phyloP scores from a whole-genome alignment of 1,139 yeast genomes.

The Debaryomyces sp. region DNA sequence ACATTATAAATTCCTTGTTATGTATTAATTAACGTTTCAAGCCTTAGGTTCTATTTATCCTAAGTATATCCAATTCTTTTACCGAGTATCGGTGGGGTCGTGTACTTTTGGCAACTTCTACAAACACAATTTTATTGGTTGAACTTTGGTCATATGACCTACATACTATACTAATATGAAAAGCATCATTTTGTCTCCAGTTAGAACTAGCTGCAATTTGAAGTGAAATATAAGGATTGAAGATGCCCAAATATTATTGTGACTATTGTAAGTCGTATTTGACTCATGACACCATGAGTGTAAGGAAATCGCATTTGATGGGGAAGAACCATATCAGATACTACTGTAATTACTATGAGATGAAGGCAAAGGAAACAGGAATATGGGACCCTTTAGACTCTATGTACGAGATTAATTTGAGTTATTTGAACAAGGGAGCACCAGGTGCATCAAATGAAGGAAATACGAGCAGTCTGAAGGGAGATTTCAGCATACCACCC shows the following conservation, averaged over 20 bases:
- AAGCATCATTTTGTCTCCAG: background rate
- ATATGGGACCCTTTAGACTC: slow-evolving; percentile 43
- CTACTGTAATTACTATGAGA: slow-evolving; percentile 77
- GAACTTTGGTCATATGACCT: slow-evolving; percentile 6
- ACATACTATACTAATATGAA: slow-evolving; percentile 1
- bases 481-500: slow-evolving; percentile 33
- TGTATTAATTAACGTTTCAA: slow-evolving; percentile 1
- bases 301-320: slow-evolving; percentile 75
- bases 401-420: slow-evolving; percentile 43
- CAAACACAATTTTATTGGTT: slow-evolving; percentile 12
- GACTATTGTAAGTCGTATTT: slow-evolving; percentile 85
- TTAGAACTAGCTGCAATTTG: background rate
- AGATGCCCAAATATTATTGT: slow-evolving; percentile 70
- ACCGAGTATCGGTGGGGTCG: slow-evolving; percentile 24
- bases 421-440: slow-evolving; percentile 42
- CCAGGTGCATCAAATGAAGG: slow-evolving; percentile 38
- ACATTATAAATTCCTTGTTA: slow-evolving; percentile 26
- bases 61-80: slow-evolving; percentile 15
- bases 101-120: slow-evolving; percentile 9
- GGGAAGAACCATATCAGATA: slow-evolving; percentile 80
- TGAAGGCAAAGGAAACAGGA: slow-evolving; percentile 52
- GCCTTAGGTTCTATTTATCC: background rate
- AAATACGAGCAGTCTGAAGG: slow-evolving; percentile 8
- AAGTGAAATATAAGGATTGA: background rate
- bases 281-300: slow-evolving; percentile 89